These are phyloP conservation scores for Hyparrhenia diplandra DNA, from an alignment of 176 grass and related monocot genomes.

Conservation along the genomic window DNA sequence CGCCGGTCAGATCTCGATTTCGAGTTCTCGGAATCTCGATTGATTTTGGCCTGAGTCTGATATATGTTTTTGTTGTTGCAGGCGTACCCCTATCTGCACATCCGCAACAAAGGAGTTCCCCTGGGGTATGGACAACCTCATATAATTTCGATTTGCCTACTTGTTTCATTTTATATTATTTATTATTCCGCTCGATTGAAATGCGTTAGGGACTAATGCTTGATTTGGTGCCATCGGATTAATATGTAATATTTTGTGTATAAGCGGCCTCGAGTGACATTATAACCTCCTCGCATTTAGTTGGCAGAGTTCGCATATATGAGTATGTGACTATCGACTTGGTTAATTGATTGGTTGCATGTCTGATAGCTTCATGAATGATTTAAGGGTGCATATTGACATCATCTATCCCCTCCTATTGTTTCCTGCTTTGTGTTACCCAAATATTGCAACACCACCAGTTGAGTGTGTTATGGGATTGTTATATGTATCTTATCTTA, in stretches of 20 bases:
- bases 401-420: not conserved
- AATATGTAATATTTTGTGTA: not conserved
- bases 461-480: not conserved
- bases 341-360: not conserved
- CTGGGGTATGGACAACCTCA: constrained; percentile 50
- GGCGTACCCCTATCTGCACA: constrained; percentile 72
- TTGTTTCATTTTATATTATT: not conserved
- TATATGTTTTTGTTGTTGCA: constrained; percentile 16
- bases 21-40: not conserved
- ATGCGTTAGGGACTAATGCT: not conserved
- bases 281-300: too few relatives aligned
- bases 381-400: not conserved
- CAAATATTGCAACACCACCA: not conserved
- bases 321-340: not conserved
- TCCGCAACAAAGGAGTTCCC: constrained; percentile 97
- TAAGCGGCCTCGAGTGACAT: too few relatives aligned
- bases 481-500: not conserved
- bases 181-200: not conserved
- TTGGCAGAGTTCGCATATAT: too few relatives aligned
- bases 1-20: constrained; percentile 45
- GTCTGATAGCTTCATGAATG: not conserved
- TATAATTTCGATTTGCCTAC: not conserved
- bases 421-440: not conserved
- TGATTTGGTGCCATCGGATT: not conserved
- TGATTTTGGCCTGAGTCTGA: constrained; percentile 1